phyloP scores from a whole-genome alignment of 495 filamentous ascomycete species.

The Penicillium antarcticum region DNA sequence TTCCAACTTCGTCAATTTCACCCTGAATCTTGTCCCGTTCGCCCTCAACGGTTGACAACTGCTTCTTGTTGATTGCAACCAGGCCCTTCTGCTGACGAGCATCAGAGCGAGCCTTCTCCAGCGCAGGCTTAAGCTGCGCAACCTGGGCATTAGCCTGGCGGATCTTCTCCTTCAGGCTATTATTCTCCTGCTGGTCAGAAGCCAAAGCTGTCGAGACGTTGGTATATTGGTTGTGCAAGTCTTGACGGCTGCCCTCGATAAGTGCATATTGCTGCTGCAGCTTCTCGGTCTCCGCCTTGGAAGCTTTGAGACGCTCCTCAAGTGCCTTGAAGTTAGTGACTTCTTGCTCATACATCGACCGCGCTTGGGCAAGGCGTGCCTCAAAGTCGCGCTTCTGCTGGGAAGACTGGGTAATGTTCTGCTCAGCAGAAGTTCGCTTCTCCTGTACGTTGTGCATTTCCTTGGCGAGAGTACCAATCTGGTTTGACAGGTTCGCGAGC shows the following conservation, averaged over 20 bases:
- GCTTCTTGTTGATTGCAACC: conserved; percentile 97
- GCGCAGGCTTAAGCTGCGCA: conserved; percentile 73
- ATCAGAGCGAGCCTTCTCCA: conserved; percentile 86
- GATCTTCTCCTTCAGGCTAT: conserved; percentile 81
- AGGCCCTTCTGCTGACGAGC: conserved; percentile 92
- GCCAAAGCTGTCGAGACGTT: conserved; percentile 72
- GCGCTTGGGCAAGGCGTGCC: conserved; percentile 74
- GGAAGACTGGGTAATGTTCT: conserved; percentile 70
- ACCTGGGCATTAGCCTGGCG: conserved; percentile 77
- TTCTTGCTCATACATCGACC: conserved; percentile 88
- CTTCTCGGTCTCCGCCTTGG: conserved; percentile 77
- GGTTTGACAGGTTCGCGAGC: conserved; percentile 94
- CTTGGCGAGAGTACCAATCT: conserved; percentile 82
- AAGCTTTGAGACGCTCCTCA: conserved; percentile 73
- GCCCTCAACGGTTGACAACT: conserved; percentile 80
- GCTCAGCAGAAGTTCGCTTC: conserved; percentile 73
- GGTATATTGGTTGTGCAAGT: conserved; percentile 79
- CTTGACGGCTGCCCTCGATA: conserved; percentile 77
- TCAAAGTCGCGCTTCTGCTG: conserved; percentile 92
- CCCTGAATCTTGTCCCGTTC: conserved; percentile 80
- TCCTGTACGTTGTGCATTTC: conserved; percentile 90
- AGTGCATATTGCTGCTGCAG: conserved; percentile 76
- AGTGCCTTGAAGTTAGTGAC: conserved; percentile 78
- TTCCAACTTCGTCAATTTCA: conserved; percentile 68
- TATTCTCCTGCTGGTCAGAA: conserved; percentile 85